Base-by-base conservation (phyloP, 768 basidiomycete species). In the Podaxis pistillaris region DNA sequence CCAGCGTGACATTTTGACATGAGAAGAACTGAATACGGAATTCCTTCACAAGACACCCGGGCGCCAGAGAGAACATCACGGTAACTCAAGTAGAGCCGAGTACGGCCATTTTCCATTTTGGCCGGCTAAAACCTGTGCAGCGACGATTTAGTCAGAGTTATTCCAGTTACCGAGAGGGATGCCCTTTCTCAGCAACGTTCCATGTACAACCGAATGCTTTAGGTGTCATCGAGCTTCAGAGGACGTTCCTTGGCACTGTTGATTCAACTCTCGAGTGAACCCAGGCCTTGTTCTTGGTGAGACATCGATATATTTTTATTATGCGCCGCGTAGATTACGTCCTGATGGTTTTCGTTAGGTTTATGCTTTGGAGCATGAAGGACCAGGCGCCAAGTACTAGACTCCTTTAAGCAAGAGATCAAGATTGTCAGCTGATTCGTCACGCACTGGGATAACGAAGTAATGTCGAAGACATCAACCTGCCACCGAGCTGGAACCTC, bases 1-100 rank as follows among this genome's bases (percentile, higher is more conserved):
- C 17, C 54, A 60, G 24, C 22, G 58, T 60, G 58, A 60, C 58
- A 51, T 37, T n/a, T 60, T 60, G 59, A 44, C 59, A 60, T 41
- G 59, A 53, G 59, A 60, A 53, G 51, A 60, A 17, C 28, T 49
- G 46, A 15, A 52, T 30, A 19, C 15, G 36, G 44, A 50, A 38
- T 37, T 13, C 19, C 41, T 33, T 9, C 33, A 33, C 33, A 33
- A 44, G 22, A 37, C 19, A 24, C 46, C 12, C 59, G 24, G 40
- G 51, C 17, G 38, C 11, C 17, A 36, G 19, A 30, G 38, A 38
- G 51, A 40, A 40, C 30, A 54, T 50, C 38, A 53, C 61, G 60
- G 60, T 37, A 54, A 62, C 60, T 62, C 60, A 62, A 62, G 11
- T 22, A 50, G n/a, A 33, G 15, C 61, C 61, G 44, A 52, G 36